Percentiles rank a stretch among this genome's conserved stretches.
Conservation (phyloP, 1,284 basidiomycete species). For the Ganoderma boninense region DNA sequence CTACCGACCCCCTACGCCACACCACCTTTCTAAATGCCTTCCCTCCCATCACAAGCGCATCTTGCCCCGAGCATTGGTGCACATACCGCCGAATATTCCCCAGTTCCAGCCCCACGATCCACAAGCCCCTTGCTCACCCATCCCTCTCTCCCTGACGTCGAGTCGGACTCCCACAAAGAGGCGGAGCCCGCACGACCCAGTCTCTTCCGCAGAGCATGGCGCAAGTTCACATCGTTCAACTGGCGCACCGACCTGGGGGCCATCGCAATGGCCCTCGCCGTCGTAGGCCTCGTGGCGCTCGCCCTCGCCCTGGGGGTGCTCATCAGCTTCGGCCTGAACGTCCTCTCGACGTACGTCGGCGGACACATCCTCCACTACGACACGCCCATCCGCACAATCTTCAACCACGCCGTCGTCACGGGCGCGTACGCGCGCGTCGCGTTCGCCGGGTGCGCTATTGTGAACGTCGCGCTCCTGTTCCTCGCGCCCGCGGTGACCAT, state of each 20-base stretch:
- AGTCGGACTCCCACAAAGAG: not conserved
- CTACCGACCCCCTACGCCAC: not conserved
- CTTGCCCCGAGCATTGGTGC: not conserved
- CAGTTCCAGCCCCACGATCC: not conserved
- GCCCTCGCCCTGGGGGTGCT: constrained; percentile 1
- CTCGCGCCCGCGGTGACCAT: not conserved
- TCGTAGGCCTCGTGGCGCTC: not conserved
- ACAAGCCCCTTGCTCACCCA: not conserved
- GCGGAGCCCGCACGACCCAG: not conserved
- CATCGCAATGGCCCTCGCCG: not conserved
- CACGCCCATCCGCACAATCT: not conserved
- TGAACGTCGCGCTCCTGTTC: not conserved
- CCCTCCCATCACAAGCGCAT: not conserved
- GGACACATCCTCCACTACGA: constrained; percentile 9
- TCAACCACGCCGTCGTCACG: not conserved
- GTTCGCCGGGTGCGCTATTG: constrained; percentile 1
- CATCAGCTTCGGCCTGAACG: constrained; percentile 10
- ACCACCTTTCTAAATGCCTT: not conserved
- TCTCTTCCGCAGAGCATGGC: not conserved
- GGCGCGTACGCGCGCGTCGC: constrained; percentile 5
- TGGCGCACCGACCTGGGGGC: not conserved
- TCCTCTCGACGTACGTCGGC: not conserved
- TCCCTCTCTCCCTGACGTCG: not conserved
- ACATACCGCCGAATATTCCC: not conserved
- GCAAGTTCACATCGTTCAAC: not conserved